Evolutionary conservation across 495 filamentous ascomycete species (phyloP), one percentile per base, ranked within the genome.

Genomic region (Tuber indicum): DNA sequence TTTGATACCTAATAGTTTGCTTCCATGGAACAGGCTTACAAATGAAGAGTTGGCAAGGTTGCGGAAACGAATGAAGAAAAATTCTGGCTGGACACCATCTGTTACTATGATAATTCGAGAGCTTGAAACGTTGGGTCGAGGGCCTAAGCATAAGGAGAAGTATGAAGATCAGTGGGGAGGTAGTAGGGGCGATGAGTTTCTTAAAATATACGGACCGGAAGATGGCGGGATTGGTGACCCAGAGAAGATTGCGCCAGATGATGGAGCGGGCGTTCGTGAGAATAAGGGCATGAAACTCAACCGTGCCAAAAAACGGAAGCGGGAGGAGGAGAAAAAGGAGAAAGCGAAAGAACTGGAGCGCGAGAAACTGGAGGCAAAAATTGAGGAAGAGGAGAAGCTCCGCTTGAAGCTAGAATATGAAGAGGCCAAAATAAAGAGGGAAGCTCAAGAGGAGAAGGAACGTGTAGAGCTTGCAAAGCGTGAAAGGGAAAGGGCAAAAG

Each of bases 41-140:
- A 89, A 91, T 42, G 98, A 91, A 85, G 96, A 99, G 81, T 93
- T 99, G 86, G 94, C 93, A 5, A 91, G 90, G 72, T 87, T 99
- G 21, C 88, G 96, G 71, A 98, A 98, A 85, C 89, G 93, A 73
- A 99, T 99, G 96, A 99, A 99, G 86, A 99, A 99, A 88, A 99
- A 99, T 81, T 92, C 95, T 0, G 90, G 94, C 10, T 99, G 96
- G 96, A 91, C 91, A 52, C 96, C 96, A 0, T 97, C 93, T 80
- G 93, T 96, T 77, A 97, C 96, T 0, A 99, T 99, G 96, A 95
- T 98, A 70, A 89, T 93, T 39, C 89, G 94, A 19, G 94, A 98
- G 84, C 88, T 99, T 14, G 91, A 91, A 70, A 86, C 88, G 14
- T 87, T 92, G 32, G 91, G 91, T 21, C 91, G 96, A 58, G 96